Conservation (phyloP, 805 yeast species). For the Candida manassasensis region DNA sequence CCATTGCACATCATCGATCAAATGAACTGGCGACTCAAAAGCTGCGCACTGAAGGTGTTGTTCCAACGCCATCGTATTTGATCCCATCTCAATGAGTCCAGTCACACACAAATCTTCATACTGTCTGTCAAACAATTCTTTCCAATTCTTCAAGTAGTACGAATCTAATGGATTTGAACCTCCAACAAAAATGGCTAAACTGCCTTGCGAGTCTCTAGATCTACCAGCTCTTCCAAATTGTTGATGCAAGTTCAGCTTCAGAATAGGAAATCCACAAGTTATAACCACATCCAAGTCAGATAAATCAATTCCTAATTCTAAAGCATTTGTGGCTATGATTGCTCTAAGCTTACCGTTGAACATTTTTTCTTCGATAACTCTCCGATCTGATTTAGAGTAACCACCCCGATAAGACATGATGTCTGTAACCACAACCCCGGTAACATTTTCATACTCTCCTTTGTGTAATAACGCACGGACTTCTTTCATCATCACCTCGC, state of each 20-base stretch:
- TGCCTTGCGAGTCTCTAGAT: conserved; percentile 61
- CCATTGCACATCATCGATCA: conserved; percentile 50
- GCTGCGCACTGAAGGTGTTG: conserved; percentile 95
- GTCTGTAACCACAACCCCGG: conserved; percentile 38
- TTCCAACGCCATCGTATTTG: conserved; percentile 50
- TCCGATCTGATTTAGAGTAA: conserved; percentile 77
- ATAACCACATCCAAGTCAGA: conserved; percentile 89
- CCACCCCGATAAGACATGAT: conserved; percentile 96
- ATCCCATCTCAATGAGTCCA: conserved; percentile 29
- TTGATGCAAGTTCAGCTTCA: conserved; percentile 84
- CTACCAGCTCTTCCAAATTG: conserved; percentile 98
- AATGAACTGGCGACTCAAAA: conserved; percentile 65
- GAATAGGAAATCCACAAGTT: conserved; percentile 88
- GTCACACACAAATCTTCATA: conserved; percentile 41
- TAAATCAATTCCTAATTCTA: conserved; percentile 93
- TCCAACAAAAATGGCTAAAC: conserved; percentile 79
- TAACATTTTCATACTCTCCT: conserved; percentile 39
- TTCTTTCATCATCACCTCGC: conserved; percentile 85
- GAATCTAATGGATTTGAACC: conserved; percentile 84
- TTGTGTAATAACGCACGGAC: conserved; percentile 52
- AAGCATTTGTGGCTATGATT: conserved; percentile 89
- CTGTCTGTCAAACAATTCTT: conserved; percentile 43
- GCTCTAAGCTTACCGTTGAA: conserved; percentile 82
- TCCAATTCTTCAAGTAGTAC: conserved; percentile 69
- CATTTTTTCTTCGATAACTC: conserved; percentile 86